Conservation (phyloP, 2,329 filamentous ascomycete species). For the Emydomyces testavorans region DNA sequence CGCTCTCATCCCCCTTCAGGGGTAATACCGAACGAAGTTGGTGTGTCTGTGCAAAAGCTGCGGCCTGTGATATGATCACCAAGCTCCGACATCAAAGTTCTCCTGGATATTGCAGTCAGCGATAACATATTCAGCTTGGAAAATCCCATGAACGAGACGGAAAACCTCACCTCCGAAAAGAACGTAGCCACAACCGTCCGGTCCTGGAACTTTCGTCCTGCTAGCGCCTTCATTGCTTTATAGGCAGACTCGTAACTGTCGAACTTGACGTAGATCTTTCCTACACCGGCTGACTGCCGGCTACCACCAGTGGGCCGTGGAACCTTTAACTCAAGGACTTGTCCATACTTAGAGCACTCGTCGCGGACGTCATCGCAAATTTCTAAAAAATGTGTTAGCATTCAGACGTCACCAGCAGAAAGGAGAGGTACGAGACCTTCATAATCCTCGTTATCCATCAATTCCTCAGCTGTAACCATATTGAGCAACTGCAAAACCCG, state of each 20-base stretch:
- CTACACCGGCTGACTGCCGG: slow-evolving; percentile 76
- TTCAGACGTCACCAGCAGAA: not conserved
- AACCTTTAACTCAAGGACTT: slow-evolving; percentile 78
- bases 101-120: slow-evolving; percentile 45
- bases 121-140: slow-evolving; percentile 24
- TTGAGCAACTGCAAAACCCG: slow-evolving; percentile 87
- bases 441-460: slow-evolving; percentile 89
- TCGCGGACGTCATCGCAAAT: slow-evolving; percentile 90
- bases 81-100: slow-evolving; percentile 85
- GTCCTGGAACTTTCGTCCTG: slow-evolving; percentile 90
- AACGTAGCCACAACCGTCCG: slow-evolving; percentile 93
- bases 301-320: slow-evolving; percentile 74
- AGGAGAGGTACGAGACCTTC: slow-evolving; percentile 54
- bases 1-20: not conserved
- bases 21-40: not conserved
- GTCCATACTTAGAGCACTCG: slow-evolving; percentile 85
- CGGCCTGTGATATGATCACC: slow-evolving; percentile 45
- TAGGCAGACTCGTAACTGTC: slow-evolving; percentile 64
- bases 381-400: slow-evolving; percentile 46
- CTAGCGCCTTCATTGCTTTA: slow-evolving; percentile 77
- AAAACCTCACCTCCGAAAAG: slow-evolving; percentile 66
- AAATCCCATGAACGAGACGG: not conserved
- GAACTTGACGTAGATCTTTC: slow-evolving; percentile 97
- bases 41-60: not conserved
- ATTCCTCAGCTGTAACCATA: slow-evolving; percentile 94